A percentile compares a stretch with the other conserved stretches of the same genome.
These are phyloP conservation scores for Xerocomus brunneocitrinus DNA, from an alignment of 768 basidiomycete genomes.

Conservation along the genomic window DNA sequence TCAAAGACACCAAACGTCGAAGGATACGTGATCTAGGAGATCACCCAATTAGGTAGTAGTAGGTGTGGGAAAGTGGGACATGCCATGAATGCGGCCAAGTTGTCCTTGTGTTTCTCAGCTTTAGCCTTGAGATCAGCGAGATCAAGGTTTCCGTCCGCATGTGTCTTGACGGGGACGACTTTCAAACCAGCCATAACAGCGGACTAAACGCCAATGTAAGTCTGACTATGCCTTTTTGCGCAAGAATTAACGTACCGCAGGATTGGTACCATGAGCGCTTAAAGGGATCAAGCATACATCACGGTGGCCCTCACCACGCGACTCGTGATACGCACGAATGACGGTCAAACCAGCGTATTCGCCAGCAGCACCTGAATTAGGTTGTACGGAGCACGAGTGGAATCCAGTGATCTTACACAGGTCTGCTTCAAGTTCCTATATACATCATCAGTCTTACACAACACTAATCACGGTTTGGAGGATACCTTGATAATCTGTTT, in stretches of 20 bases:
- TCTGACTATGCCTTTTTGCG: background rate
- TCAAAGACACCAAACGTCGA: constrained; percentile 99
- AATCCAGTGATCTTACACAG: constrained; percentile 96
- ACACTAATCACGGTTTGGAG: background rate
- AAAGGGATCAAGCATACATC: constrained; percentile 92
- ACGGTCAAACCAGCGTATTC: constrained; percentile 96
- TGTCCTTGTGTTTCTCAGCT: constrained; percentile 86
- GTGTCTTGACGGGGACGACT: constrained; percentile 92
- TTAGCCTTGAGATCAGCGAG: constrained; percentile 80
- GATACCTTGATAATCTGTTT: constrained; percentile 68
- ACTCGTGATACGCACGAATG: constrained; percentile 91
- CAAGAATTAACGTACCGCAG: constrained; percentile 61
- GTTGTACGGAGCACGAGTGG: constrained; percentile 92
- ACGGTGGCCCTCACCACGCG: constrained; percentile 78
- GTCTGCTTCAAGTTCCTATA: constrained; percentile 86
- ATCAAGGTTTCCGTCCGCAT: constrained; percentile 84
- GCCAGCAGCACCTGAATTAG: constrained; percentile 97
- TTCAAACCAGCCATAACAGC: constrained; percentile 97
- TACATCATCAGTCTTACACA: constrained; percentile 7
- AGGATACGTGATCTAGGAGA: constrained; percentile 81
- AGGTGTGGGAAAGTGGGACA: constrained; percentile 17
- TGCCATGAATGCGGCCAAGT: constrained; percentile 95
- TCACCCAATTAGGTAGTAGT: constrained; percentile 7
- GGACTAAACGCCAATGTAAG: constrained; percentile 49
- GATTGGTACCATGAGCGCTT: constrained; percentile 98